phyloP scores from a whole-genome alignment of 164 flowering plant species.

The Warburgia ugandensis region DNA sequence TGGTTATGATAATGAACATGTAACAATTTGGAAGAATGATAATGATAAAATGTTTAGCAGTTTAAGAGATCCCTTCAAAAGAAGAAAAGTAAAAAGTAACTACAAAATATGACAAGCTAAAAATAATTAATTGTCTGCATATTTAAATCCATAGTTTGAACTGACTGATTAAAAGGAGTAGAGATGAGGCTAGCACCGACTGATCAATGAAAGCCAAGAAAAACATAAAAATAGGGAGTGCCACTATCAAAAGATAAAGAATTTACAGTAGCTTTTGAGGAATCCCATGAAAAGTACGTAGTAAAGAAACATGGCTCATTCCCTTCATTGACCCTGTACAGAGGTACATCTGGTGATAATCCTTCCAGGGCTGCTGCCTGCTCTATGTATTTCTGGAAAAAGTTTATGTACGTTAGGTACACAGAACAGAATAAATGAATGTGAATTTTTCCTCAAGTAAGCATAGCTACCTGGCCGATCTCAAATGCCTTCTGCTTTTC shows the following conservation, averaged over 20 bases:
- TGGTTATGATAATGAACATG: too few relatives aligned
- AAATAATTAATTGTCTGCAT: too few relatives aligned
- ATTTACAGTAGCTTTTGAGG: conserved; percentile 82
- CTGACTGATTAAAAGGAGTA: too few relatives aligned
- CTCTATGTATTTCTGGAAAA: conserved; percentile 70
- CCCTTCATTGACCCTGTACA: conserved; percentile 95
- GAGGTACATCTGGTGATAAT: conserved; percentile 62
- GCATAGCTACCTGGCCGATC: conserved; percentile 66
- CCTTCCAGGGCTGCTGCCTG: conserved; percentile 80
- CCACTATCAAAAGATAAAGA: background rate
- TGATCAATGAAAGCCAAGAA: background rate
- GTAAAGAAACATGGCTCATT: conserved; percentile 98
- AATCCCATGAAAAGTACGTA: conserved; percentile 87
- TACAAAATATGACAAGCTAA: too few relatives aligned
- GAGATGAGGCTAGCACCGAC: background rate
- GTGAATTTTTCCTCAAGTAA: background rate
- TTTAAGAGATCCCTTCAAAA: too few relatives aligned
- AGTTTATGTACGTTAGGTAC: conserved; percentile 5
- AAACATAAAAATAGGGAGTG: background rate
- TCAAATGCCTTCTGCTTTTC: conserved; percentile 92
- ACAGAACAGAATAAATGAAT: background rate
- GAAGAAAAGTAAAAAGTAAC: too few relatives aligned
- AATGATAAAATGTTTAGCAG: too few relatives aligned
- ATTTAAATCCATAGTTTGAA: too few relatives aligned
- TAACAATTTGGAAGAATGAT: too few relatives aligned